A percentile compares a stretch with the other conserved stretches of the same genome.
Evolutionary conservation across 495 filamentous ascomycete species (phyloP).

Genomic region (Letharia columbiana): DNA sequence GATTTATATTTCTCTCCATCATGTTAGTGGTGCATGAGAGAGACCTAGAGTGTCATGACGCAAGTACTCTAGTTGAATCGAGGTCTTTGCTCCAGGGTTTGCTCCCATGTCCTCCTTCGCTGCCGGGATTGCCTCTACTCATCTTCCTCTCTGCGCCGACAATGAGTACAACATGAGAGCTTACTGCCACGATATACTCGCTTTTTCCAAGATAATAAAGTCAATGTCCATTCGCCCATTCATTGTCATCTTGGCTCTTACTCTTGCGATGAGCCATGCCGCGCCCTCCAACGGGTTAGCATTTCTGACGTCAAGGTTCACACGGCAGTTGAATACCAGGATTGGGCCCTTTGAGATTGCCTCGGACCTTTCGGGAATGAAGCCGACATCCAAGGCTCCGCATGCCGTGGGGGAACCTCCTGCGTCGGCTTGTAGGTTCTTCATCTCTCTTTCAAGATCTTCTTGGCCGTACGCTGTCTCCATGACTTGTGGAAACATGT

Average conservation of each 20-base stretch:
- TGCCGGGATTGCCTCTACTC: neutral
- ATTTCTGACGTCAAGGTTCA: conserved; percentile 42
- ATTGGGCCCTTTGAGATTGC: conserved; percentile 5
- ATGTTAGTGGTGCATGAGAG: neutral
- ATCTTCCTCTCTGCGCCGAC: conserved; percentile 36
- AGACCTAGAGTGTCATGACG: neutral
- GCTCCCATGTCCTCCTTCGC: neutral
- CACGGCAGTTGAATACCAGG: conserved; percentile 27
- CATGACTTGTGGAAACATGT: conserved; percentile 32
- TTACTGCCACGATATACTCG: conserved; percentile 44
- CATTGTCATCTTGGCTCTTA: conserved; percentile 35
- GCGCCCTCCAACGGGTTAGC: conserved; percentile 36
- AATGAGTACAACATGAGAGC: conserved; percentile 46
- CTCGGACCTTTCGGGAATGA: neutral
- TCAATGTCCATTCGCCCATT: conserved; percentile 46
- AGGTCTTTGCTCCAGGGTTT: too few species aligned
- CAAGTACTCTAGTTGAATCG: neutral
- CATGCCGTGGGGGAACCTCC: neutral
- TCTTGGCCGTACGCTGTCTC: conserved; percentile 20
- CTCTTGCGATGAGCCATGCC: conserved; percentile 33
- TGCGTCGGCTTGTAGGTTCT: neutral
- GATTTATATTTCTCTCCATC: neutral
- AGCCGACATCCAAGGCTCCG: neutral
- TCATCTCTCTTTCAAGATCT: conserved; percentile 3
- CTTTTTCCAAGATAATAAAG: conserved; percentile 42